phyloP scores from a whole-genome alignment of 2,329 filamentous ascomycete species.

The Fusarium sterilihyphosum region DNA sequence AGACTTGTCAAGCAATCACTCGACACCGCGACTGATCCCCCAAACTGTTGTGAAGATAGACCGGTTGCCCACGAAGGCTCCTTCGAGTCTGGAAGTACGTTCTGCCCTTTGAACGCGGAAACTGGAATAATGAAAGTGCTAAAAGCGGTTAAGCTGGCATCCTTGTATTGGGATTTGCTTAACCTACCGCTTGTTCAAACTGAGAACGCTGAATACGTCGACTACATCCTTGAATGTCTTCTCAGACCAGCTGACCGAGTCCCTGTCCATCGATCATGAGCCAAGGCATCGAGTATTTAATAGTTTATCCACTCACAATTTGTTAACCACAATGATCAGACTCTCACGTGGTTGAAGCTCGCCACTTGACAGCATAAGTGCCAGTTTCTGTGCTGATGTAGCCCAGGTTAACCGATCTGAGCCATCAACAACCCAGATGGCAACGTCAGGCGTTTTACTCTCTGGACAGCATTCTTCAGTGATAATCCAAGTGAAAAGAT shows the following conservation, averaged over 20 bases:
- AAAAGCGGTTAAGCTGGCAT: not conserved
- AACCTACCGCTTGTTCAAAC: not conserved
- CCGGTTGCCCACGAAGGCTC: not conserved
- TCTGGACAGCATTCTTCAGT: not conserved
- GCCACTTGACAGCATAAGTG: not conserved
- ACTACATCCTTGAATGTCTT: not conserved
- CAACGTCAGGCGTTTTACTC: not conserved
- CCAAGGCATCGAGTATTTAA: not conserved
- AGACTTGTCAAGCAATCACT: not conserved
- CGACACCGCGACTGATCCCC: not conserved
- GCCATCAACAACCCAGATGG: not conserved
- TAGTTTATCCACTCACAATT: not conserved
- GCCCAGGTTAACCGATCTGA: not conserved
- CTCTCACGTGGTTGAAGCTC: not conserved
- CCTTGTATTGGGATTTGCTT: too few relatives aligned
- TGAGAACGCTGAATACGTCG: not conserved
- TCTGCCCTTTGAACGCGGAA: not conserved
- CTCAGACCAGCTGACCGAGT: not conserved
- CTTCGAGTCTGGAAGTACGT: not conserved
- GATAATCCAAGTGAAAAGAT: fast-evolving
- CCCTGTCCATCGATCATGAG: not conserved
- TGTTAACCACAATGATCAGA: not conserved
- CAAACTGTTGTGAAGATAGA: not conserved
- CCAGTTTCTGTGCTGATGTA: not conserved
- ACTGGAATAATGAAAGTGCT: not conserved